A percentile compares a stretch with the other conserved stretches of the same genome.
Conservation (phyloP, 202 grass and related monocot species). For the Dendrocalamus latiflorus region DNA sequence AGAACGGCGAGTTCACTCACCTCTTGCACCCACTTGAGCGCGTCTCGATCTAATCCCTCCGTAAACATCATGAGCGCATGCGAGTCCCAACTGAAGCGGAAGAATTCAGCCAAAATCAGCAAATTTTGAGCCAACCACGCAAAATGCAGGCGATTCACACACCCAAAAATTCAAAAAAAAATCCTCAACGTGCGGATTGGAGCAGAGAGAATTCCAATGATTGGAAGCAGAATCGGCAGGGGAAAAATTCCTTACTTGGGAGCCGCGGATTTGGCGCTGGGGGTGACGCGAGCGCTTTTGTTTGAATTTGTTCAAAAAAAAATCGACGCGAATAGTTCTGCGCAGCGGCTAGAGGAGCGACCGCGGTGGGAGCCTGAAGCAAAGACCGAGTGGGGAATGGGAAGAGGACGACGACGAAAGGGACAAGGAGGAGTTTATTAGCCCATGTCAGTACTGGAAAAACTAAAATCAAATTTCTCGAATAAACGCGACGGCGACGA, state of each 20-base stretch:
- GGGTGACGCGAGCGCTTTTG: background rate
- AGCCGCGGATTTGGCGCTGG: conserved; percentile 13
- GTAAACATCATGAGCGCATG: conserved; percentile 72
- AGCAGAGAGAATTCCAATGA: background rate
- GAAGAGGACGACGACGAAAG: background rate
- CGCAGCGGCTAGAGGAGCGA: background rate
- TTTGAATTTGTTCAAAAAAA: conserved; percentile 29
- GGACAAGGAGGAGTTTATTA: conserved; percentile 31
- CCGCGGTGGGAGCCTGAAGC: conserved; percentile 22
- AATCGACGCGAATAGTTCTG: background rate
- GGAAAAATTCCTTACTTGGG: conserved; percentile 13
- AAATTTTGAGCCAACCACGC: background rate
- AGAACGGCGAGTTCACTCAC: conserved; percentile 30
- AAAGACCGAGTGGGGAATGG: background rate
- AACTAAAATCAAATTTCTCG: conserved; percentile 17
- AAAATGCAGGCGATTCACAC: conserved; percentile 7
- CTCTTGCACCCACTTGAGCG: conserved; percentile 88
- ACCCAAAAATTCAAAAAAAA: background rate
- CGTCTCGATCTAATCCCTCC: conserved; percentile 74
- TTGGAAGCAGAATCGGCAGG: conserved; percentile 10
- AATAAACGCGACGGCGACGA: conserved; percentile 17
- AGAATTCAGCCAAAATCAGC: conserved; percentile 17
- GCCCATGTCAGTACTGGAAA: background rate
- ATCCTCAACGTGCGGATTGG: conserved; percentile 5
- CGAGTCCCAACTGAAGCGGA: conserved; percentile 36